Evolutionary conservation across 2,329 filamentous ascomycete genomes (phyloP).

Genomic region (Ascochyta viciae-villosae): DNA sequence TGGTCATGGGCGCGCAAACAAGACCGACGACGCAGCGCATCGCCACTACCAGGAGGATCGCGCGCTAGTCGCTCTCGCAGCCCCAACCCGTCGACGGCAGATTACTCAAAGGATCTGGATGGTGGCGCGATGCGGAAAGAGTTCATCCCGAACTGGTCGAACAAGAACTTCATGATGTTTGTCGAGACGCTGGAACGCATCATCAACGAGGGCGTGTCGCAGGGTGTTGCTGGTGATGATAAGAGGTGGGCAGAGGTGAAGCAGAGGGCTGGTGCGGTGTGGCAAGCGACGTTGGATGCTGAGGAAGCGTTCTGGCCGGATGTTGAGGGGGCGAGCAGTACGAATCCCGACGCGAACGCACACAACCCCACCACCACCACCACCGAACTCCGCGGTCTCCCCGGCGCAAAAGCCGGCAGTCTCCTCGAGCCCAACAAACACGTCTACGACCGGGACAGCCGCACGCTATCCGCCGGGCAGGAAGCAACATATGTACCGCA

Average conservation of each 20-base stretch:
- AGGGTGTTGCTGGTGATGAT: slow-evolving; percentile 30
- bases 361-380: too few species aligned
- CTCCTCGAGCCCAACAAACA: slow-evolving; percentile 5
- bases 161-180: slow-evolving; percentile 65
- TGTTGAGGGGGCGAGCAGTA: slow-evolving; percentile 10
- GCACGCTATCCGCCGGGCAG: neutral
- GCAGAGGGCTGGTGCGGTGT: slow-evolving; percentile 31
- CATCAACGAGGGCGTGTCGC: slow-evolving; percentile 56
- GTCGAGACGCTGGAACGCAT: slow-evolving; percentile 63
- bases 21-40: slow-evolving; percentile 22
- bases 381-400: slow-evolving; percentile 1
- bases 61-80: neutral
- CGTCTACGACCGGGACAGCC: neutral
- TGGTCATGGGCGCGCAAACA: slow-evolving; percentile 44
- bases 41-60: slow-evolving; percentile 18
- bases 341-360: neutral
- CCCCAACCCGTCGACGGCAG: neutral
- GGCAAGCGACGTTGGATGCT: slow-evolving; percentile 39
- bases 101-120: slow-evolving; percentile 60
- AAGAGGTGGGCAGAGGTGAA: slow-evolving; percentile 29
- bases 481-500: slow-evolving; percentile 9
- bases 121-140: slow-evolving; percentile 68
- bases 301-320: slow-evolving; percentile 46
- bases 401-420: slow-evolving; percentile 10
- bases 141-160: slow-evolving; percentile 75